Evolutionary conservation across 192 early-diverging fungal genomes (phyloP), one percentile per base, ranked within the genome.

Genomic region (Backusella tuberculispora): DNA sequence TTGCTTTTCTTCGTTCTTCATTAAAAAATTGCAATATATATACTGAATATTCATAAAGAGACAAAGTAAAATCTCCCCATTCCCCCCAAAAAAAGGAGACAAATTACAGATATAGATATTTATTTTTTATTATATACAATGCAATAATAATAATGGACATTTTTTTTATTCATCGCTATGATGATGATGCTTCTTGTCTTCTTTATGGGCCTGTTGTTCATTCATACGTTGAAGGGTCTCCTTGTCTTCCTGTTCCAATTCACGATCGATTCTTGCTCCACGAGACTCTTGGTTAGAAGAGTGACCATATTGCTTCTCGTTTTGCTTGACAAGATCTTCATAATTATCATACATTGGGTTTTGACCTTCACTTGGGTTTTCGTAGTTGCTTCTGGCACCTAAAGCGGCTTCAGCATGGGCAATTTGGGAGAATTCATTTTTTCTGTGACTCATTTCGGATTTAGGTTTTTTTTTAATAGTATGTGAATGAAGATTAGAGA

Each of bases 341-440:
- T 38, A 71, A 6, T 71, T 46, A 43, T 76, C 69, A 24, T 63
- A 76, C 56, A 71, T 69, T 56, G 64, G 37, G 12, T 76, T 76
- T 24, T 76, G 75, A 29, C 75, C 75, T 71, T 76, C 75, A 15
- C 15, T 50, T 13, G 68, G n/a, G 34, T 26, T 17, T 65, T 76
- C 75, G 40, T 76, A 70, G 6, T 53, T 17, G 37, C 69, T 56
- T 29, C 75, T 69, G 10, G 75, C 69, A 69, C 68, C 69, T 9
- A 71, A 41, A 40, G 75, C 75, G 5, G 75, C 44, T 71, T 76
- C 75, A n/a, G 75, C 56, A 5, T 71, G 68, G n/a, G 75, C 40
- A 48, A 71, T 63, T 69, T 47, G 43, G 29, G 68, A 47, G 44
- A 13, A 21, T 2, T 24, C 68, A 15, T 47, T 69, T 14, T 69